Conservation (phyloP, 768 basidiomycete species). For the Pisolithus albus region DNA sequence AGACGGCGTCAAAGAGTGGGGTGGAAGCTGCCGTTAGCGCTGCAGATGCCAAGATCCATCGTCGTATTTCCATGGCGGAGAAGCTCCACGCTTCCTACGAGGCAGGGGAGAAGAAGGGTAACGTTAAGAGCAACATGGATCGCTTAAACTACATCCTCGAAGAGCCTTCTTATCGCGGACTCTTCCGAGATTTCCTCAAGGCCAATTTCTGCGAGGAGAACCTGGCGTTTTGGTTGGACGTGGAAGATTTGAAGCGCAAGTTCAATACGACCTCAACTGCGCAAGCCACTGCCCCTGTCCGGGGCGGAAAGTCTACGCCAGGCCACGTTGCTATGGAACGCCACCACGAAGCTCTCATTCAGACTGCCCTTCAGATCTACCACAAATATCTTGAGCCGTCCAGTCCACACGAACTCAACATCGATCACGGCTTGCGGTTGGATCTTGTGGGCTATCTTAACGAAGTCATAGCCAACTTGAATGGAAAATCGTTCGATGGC, state of each 20-base stretch:
- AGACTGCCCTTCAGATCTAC: constrained; percentile 90
- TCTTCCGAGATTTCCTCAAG: constrained; percentile 93
- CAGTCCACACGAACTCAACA: constrained; percentile 94
- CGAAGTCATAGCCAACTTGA: constrained; percentile 74
- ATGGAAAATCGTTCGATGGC: constrained; percentile 73
- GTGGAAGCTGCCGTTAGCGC: constrained; percentile 25
- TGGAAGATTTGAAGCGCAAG: constrained; percentile 92
- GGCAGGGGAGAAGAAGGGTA: constrained; percentile 37
- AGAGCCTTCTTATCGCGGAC: constrained; percentile 76
- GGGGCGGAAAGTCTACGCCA: constrained; percentile 46
- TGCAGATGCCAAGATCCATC: constrained; percentile 63
- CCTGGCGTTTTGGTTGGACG: constrained; percentile 94
- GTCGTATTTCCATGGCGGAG: constrained; percentile 72
- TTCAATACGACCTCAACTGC: constrained; percentile 95
- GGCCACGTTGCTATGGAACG: constrained; percentile 91
- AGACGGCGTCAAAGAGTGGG: constrained; percentile 18
- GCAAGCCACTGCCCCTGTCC: constrained; percentile 46
- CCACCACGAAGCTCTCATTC: constrained; percentile 92
- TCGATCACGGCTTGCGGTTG: constrained; percentile 92
- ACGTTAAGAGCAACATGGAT: constrained; percentile 87
- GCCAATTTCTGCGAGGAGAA: constrained; percentile 99
- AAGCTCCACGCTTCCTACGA: constrained; percentile 55
- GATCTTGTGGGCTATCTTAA: constrained; percentile 91
- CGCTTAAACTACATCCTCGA: constrained; percentile 89
- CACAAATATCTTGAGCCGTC: constrained; percentile 94